Evolutionary conservation across 2,329 filamentous ascomycete species (phyloP), one percentile per base, ranked within the genome.

Genomic region (Nothophoma quercina): DNA sequence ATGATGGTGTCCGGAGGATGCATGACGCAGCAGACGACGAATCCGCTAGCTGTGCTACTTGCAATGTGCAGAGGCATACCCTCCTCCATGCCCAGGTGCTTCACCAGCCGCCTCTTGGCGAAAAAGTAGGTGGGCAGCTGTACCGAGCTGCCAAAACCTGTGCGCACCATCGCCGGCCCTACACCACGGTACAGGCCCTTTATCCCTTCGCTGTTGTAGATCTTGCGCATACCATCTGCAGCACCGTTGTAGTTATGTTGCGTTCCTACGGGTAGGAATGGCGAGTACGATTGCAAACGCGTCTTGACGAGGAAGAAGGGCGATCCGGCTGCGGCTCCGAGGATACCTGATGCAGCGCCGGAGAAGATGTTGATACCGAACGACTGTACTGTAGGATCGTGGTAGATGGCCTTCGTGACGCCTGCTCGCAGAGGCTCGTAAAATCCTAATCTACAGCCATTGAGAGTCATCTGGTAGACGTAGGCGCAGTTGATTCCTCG

Each of bases 251-350:
- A 99, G 60, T 87, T 82, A 77, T 99, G 95, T 73, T 99, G 95
- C n/a, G 95, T 98, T 47, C 95, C 95, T 34, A 98, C 93, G 3
- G 95, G 95, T 10, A 95, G 83, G 75, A 93, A 95, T 4, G 93
- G 90, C 29, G 92, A 96, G 79, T 85, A 98, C 63, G 91, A 96
- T 77, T 99, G 95, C 51, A 99, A 81, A 34, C 95, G 86, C 3
- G 95, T 99, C 82, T 99, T 99, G 74, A 98, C 89, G 47, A 99
- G 85, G 83, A 99, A 99, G 78, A 99, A 98, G 2, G 95, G 95
- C 46, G 91, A 96, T 30, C 93, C 95, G 18, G 90, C 89, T n/a
- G 90, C 90, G 7, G 93, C 95, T 61, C 95, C 95, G 51, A 99
- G 84, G 58, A 99, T 86, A 46, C 95, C 95, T 3, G 92, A 96